Evolutionary conservation across 441 rosid genomes (phyloP), one percentile per base, ranked within the genome.

Genomic region (Hura crepitans): DNA sequence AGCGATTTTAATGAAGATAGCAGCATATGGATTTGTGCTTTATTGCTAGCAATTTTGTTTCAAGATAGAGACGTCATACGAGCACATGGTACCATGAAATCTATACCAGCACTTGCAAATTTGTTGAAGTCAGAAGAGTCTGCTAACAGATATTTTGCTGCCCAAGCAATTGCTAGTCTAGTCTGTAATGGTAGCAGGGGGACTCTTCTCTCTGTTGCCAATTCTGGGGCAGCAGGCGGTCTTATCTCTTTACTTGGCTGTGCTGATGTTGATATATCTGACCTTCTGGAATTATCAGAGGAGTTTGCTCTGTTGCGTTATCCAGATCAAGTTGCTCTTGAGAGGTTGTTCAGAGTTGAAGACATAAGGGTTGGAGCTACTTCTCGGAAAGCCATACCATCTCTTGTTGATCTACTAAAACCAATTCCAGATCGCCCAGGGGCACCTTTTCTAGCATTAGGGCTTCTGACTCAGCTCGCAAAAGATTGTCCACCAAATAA

Each of bases 341-440:
- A 96, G 88, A 90, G 97, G 80, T 84, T 96, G 83, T 96, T 96
- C 78, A 89, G 97, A 80, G 99, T 96, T 72, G 99, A 96, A 83
- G 99, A 96, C 81, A 93, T 96, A 71, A 93, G 99, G 82, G 82
- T 84, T 72, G 99, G 99, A 72, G 97, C 99, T 77, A 90, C 98
- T 76, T 96, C 99, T 71, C 86, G 99, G 64, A 96, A 96, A 84
- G 90, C 98, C 60, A 91, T 96, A 76, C 99, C 99, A 59, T 89
- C 90, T 53, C 93, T 96, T 60, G 99, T 96, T 74, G 99, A 96
- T 77, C 87, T 96, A 70, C 96, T 96, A 66, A 96, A 96, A 75
- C 99, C 99, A 62, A 96, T 96, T 81, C 99, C 99, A 61, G 99
- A 93, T 83, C 99, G 98, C 55, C 99, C 99, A 8, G 93, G 97